Percentiles rank a stretch among this genome's conserved stretches.
Evolutionary conservation across 2,329 filamentous ascomycete species (phyloP).

Genomic region (Cladophialophora immunda): DNA sequence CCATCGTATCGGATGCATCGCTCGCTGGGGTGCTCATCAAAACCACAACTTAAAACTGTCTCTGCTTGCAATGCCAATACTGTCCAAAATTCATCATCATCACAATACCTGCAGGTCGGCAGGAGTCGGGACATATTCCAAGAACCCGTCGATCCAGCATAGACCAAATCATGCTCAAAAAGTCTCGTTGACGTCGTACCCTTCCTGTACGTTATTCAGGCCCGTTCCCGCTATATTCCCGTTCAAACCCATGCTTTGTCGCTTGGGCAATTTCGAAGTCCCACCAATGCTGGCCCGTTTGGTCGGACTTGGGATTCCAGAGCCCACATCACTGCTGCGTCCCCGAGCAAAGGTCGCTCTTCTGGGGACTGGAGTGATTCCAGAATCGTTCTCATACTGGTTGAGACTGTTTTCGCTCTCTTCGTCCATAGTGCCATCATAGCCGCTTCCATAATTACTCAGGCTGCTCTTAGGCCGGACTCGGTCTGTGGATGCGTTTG

Average conservation of each 20-base stretch:
- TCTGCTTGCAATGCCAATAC: neutral
- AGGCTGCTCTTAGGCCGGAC: conserved; percentile 41
- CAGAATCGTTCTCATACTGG: conserved; percentile 14
- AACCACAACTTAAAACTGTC: neutral
- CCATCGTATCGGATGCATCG: neutral
- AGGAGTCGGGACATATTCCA: neutral
- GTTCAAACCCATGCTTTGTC: conserved; percentile 32
- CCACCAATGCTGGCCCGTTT: conserved; percentile 37
- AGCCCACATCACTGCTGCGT: conserved; percentile 53
- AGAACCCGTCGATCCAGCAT: neutral
- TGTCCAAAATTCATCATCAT: neutral
- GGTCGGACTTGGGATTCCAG: conserved; percentile 36
- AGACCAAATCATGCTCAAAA: conserved; percentile 33
- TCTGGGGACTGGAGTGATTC: conserved; percentile 36
- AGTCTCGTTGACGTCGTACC: conserved; percentile 39
- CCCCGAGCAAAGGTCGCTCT: conserved; percentile 49
- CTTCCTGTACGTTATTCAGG: conserved; percentile 36
- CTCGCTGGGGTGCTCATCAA: neutral
- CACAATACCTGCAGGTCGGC: neutral
- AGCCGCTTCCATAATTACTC: conserved; percentile 35
- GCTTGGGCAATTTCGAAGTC: conserved; percentile 24
- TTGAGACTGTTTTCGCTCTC: conserved; percentile 24
- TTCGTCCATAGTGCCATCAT: conserved; percentile 41
- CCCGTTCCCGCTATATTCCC: conserved; percentile 6
- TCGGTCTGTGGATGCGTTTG: conserved; percentile 42